A percentile compares a stretch with the other conserved stretches of the same genome.
Conservation (phyloP, 169 alveolate genomes). For the Babesia gibsoni region DNA sequence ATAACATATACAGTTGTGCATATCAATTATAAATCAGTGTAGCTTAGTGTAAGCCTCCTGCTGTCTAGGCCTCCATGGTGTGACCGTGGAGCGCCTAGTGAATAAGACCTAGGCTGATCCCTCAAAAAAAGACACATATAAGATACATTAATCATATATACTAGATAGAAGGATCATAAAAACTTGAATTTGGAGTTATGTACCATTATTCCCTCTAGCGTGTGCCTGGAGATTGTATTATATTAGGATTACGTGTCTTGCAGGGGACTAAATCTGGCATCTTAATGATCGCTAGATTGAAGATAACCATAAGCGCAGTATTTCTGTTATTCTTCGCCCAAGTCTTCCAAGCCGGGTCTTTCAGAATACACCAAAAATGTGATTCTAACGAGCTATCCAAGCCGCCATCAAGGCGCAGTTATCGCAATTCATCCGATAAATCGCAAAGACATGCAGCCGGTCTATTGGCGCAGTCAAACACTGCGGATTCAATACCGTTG, state of each 20-base stretch:
- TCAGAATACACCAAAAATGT: neutral
- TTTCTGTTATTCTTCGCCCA: neutral
- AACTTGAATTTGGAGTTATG: too few species aligned
- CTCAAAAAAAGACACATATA: too few species aligned
- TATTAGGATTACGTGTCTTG: too few species aligned
- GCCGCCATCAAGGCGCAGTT: neutral
- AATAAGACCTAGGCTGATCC: too few species aligned
- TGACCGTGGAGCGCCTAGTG: neutral
- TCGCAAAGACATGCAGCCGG: neutral
- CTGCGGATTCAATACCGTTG: neutral
- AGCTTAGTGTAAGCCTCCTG: neutral
- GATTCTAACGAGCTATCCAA: neutral
- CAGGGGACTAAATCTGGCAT: too few species aligned
- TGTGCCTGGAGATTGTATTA: too few species aligned
- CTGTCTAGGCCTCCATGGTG: slow-evolving; percentile 4
- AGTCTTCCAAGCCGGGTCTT: neutral
- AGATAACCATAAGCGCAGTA: too few species aligned
- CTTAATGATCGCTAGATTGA: too few species aligned
- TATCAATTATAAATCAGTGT: neutral
- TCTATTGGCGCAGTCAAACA: neutral
- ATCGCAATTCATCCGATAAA: neutral
- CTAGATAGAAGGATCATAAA: too few species aligned
- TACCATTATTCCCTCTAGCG: too few species aligned
- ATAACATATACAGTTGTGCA: neutral
- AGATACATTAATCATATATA: too few species aligned